Conservation (phyloP, 345 rosid species). For the Arabis alpina region DNA sequence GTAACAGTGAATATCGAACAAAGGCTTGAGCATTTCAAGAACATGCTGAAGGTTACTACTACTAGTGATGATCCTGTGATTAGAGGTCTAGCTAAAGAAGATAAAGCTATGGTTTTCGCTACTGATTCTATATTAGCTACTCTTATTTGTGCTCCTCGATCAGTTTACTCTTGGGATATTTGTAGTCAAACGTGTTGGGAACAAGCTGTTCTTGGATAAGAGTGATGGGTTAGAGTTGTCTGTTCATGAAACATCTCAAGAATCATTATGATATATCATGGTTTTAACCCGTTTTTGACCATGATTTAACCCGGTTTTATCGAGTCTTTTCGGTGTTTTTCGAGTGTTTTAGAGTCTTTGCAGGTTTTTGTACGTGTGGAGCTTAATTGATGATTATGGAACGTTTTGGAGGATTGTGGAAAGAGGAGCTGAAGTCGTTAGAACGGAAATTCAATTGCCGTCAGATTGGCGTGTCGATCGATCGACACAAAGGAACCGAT, state of each 20-base stretch:
- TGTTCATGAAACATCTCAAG: conserved; percentile 91
- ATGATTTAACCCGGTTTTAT: too few species aligned
- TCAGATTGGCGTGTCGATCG: too few species aligned
- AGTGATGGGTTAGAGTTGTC: conserved; percentile 91
- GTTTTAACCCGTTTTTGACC: too few species aligned
- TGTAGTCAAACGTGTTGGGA: conserved; percentile 87
- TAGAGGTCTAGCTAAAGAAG: conserved; percentile 84
- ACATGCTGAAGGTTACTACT: conserved; percentile 83
- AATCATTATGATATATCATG: too few species aligned
- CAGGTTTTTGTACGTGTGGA: too few species aligned
- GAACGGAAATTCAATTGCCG: too few species aligned
- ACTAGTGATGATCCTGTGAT: conserved; percentile 94
- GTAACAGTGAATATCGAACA: conserved; percentile 82
- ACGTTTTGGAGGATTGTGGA: too few species aligned
- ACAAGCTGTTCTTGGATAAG: conserved; percentile 87
- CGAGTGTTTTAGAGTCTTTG: too few species aligned
- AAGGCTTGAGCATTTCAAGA: conserved; percentile 86
- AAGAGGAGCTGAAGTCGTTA: too few species aligned
- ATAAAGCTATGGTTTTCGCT: conserved; percentile 89
- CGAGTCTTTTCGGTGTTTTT: too few species aligned
- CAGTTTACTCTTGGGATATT: conserved; percentile 98
- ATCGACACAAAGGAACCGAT: too few species aligned
- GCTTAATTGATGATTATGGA: too few species aligned
- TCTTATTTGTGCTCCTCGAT: conserved; percentile 87
- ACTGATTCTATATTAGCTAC: conserved; percentile 83